These are phyloP conservation scores for Apocynum venetum DNA, from an alignment of 257 asterid genomes.

Conservation along the genomic window DNA sequence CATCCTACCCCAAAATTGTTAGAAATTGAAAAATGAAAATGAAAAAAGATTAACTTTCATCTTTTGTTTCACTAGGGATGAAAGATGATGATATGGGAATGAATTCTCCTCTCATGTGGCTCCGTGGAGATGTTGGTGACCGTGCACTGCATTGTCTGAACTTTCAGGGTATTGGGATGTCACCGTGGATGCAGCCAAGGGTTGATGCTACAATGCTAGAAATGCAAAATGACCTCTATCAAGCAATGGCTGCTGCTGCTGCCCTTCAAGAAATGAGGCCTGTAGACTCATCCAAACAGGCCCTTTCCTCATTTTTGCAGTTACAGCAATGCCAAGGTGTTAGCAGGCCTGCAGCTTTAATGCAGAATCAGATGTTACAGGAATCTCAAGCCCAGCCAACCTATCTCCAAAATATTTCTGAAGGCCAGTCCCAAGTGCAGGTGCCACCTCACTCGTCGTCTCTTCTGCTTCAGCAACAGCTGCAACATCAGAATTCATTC, in stretches of 20 bases:
- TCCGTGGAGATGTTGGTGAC: conserved; percentile 46
- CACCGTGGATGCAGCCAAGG: conserved; percentile 70
- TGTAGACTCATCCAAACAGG: conserved; percentile 54
- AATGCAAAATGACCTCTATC: conserved; percentile 62
- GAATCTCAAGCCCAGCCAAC: conserved; percentile 39
- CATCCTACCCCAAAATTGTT: background rate
- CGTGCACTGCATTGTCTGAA: conserved; percentile 47
- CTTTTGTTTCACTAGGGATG: conserved; percentile 38
- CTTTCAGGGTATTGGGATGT: conserved; percentile 57
- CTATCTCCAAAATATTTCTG: conserved; percentile 34
- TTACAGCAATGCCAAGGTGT: conserved; percentile 45
- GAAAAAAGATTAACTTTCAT: background rate
- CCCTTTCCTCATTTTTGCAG: conserved; percentile 42
- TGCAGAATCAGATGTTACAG: conserved; percentile 43
- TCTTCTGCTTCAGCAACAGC: conserved; percentile 43
- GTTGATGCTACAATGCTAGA: conserved; percentile 42
- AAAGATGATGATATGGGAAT: conserved; percentile 53
- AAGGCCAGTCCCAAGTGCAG: conserved; percentile 28
- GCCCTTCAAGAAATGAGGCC: conserved; percentile 47
- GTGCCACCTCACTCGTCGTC: conserved; percentile 30
- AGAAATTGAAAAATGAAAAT: background rate
- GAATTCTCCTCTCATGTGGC: conserved; percentile 54
- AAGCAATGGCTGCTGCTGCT: conserved; percentile 70
- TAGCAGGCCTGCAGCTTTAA: conserved; percentile 23
- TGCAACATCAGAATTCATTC: conserved; percentile 48